Percentiles rank a stretch among this genome's conserved stretches.
Conservation (phyloP, 164 flowering plant species). For the Vitis rotundifolia region DNA sequence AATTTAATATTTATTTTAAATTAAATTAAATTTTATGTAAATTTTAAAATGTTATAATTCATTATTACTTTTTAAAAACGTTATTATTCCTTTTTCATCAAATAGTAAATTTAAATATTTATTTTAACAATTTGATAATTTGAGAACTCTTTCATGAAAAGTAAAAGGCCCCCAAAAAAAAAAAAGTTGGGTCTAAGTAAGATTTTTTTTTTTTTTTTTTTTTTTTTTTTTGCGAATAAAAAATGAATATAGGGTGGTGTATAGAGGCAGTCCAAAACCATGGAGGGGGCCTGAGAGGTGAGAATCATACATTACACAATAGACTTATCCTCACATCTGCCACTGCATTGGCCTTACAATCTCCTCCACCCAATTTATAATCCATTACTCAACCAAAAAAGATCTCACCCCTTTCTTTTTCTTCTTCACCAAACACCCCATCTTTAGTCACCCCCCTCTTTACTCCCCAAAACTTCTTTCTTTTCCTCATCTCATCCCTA, state of each 20-base stretch:
- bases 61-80: too few species aligned
- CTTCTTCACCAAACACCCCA: constrained; percentile 2
- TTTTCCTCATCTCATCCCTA: constrained; percentile 2
- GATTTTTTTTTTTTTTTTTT: too few species aligned
- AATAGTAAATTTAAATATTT: too few species aligned
- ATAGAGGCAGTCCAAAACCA: neutral
- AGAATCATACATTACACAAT: constrained; percentile 33
- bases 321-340: constrained; percentile 56
- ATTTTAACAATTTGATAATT: too few species aligned
- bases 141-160: too few species aligned
- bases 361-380: constrained; percentile 69
- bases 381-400: constrained; percentile 19
- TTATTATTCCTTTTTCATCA: too few species aligned
- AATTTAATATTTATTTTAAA: too few species aligned
- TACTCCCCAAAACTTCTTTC: neutral
- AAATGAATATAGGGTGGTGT: too few species aligned
- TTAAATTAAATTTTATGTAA: too few species aligned
- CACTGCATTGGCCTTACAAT: constrained; percentile 48
- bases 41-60: too few species aligned
- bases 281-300: neutral
- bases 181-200: neutral
- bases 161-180: neutral
- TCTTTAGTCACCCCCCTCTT: neutral
- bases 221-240: too few species aligned
- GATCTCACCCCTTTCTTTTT: neutral